These are phyloP conservation scores for Naganishia cerealis DNA, from an alignment of 1,284 basidiomycete species.

Conservation along the genomic window DNA sequence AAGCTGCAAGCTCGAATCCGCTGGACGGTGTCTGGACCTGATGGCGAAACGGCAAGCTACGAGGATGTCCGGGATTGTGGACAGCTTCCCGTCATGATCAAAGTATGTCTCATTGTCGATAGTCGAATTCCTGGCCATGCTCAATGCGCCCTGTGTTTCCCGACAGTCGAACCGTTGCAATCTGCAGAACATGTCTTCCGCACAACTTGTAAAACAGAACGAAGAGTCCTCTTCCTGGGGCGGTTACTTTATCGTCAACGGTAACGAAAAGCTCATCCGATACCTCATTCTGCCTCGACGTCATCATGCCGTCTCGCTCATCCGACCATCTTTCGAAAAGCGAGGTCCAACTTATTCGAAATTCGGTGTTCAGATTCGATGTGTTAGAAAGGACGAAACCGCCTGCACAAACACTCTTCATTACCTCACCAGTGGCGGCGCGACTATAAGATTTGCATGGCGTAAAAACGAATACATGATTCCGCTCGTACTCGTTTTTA, in stretches of 20 bases:
- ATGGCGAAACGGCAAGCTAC: slow-evolving; percentile 56
- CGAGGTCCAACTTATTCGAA: slow-evolving; percentile 93
- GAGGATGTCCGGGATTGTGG: slow-evolving; percentile 85
- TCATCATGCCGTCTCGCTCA: slow-evolving; percentile 67
- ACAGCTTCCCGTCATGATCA: slow-evolving; percentile 91
- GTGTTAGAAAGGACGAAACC: slow-evolving; percentile 86
- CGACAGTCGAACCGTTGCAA: slow-evolving; percentile 89
- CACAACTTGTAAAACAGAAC: slow-evolving; percentile 81
- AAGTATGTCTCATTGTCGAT: slow-evolving; percentile 61
- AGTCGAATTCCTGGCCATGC: neutral
- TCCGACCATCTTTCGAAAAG: slow-evolving; percentile 77
- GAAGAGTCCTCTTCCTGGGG: slow-evolving; percentile 99
- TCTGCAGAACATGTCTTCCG: slow-evolving; percentile 76
- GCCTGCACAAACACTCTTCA: slow-evolving; percentile 93
- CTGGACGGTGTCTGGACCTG: slow-evolving; percentile 76
- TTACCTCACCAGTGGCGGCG: slow-evolving; percentile 92
- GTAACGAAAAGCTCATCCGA: slow-evolving; percentile 97
- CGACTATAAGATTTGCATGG: slow-evolving; percentile 95
- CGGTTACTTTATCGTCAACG: slow-evolving; percentile 98
- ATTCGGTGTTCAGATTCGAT: slow-evolving; percentile 92
- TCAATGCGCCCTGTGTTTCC: neutral
- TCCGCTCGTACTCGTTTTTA: slow-evolving; percentile 93
- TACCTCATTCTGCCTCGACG: slow-evolving; percentile 73
- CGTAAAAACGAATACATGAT: slow-evolving; percentile 99
- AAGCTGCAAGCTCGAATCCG: slow-evolving; percentile 85